Evolutionary conservation across 2,329 filamentous ascomycete species (phyloP).

Genomic region (Cyclaneusma minus): DNA sequence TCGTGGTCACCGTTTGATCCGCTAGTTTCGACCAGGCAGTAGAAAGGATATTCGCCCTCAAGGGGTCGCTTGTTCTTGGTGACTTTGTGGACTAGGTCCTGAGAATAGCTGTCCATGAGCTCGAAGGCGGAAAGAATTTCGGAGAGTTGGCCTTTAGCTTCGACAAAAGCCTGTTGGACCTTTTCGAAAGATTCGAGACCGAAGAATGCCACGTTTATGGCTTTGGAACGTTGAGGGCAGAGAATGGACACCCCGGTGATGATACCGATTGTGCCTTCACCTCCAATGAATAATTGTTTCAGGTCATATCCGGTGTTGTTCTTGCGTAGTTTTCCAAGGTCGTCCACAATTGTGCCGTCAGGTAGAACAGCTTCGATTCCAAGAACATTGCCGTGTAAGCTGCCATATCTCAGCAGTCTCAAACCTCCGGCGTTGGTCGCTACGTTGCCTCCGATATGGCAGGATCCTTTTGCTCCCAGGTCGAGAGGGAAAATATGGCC

Average conservation of each 20-base stretch:
- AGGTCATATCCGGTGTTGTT: constrained; percentile 98
- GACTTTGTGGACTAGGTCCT: constrained; percentile 59
- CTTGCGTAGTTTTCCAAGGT: constrained; percentile 78
- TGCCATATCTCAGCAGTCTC: constrained; percentile 80
- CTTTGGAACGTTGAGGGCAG: constrained; percentile 74
- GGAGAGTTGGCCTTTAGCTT: constrained; percentile 77
- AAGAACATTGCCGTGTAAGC: constrained; percentile 81
- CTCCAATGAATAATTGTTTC: constrained; percentile 93
- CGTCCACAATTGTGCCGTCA: constrained; percentile 82
- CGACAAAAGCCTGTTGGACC: constrained; percentile 69
- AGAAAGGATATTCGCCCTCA: constrained; percentile 77
- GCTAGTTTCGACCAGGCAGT: constrained; percentile 91
- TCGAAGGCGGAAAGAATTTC: constrained; percentile 97
- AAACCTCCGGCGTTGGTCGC: constrained; percentile 91
- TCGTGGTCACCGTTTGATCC: constrained; percentile 92
- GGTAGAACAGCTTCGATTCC: constrained; percentile 88
- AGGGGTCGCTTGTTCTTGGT: constrained; percentile 68
- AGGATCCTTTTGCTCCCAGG: constrained; percentile 93
- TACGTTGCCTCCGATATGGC: constrained; percentile 90
- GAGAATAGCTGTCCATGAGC: constrained; percentile 80
- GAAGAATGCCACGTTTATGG: constrained; percentile 90
- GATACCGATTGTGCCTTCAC: constrained; percentile 87
- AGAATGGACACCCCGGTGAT: constrained; percentile 82
- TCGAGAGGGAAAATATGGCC: constrained; percentile 90
- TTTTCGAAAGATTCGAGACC: constrained; percentile 83